Evolutionary conservation across 371 early-diverging fungal genomes (phyloP).

Genomic region (Parasitella parasitica): DNA sequence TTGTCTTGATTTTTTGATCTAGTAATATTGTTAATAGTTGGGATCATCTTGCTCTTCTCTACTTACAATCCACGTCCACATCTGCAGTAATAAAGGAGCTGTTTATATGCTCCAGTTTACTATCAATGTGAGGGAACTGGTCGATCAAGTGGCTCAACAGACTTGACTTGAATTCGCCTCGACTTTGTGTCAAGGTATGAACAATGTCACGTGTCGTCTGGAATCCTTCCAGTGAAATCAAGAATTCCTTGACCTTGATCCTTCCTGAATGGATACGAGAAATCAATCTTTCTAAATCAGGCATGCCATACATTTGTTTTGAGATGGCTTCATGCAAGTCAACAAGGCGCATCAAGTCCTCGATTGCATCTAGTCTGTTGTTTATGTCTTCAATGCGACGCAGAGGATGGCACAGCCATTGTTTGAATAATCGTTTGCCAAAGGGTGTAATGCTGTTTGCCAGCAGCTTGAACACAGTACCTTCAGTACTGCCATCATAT

Average conservation of each 20-base stretch:
- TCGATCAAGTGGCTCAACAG: slow-evolving; percentile 43
- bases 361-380: slow-evolving; percentile 85
- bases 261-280: slow-evolving; percentile 88
- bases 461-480: slow-evolving; percentile 87
- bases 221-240: slow-evolving; percentile 65
- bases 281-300: slow-evolving; percentile 93
- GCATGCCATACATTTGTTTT: slow-evolving; percentile 48
- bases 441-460: slow-evolving; percentile 88
- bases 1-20: slow-evolving; percentile 49
- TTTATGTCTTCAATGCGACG: slow-evolving; percentile 73
- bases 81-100: slow-evolving; percentile 78
- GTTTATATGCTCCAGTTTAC: slow-evolving; percentile 60
- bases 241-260: slow-evolving; percentile 78
- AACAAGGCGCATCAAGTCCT: slow-evolving; percentile 65
- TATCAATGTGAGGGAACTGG: slow-evolving; percentile 54
- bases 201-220: slow-evolving; percentile 43
- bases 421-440: slow-evolving; percentile 84
- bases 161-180: slow-evolving; percentile 42
- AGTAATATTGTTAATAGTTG: background rate
- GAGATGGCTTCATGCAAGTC: slow-evolving; percentile 55
- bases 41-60: too few species aligned
- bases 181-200: slow-evolving; percentile 27
- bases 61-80: slow-evolving; percentile 61
- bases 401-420: slow-evolving; percentile 96
- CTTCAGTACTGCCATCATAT: slow-evolving; percentile 70